A percentile compares a stretch with the other conserved stretches of the same genome.
These are phyloP conservation scores for Domatiomyces catenatus DNA, from an alignment of 2,329 filamentous ascomycete genomes.

Conservation along the genomic window DNA sequence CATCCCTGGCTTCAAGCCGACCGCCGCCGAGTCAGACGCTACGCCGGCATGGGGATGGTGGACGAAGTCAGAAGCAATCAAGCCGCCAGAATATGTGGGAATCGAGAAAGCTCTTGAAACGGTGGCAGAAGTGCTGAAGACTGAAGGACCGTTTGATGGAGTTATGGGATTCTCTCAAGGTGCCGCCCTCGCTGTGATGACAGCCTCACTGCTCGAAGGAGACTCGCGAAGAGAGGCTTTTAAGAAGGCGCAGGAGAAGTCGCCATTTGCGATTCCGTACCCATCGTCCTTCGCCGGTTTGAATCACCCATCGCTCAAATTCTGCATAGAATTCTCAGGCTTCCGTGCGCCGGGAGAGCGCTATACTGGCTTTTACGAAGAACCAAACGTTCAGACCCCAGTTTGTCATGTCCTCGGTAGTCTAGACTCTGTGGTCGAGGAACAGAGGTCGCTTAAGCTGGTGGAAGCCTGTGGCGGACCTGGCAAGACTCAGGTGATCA, in stretches of 20 bases:
- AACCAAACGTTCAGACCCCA: conserved; percentile 57
- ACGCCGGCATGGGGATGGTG: conserved; percentile 75
- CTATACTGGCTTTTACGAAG: conserved; percentile 55
- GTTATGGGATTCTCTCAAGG: conserved; percentile 75
- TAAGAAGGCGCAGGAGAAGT: conserved; percentile 14
- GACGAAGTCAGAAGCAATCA: conserved; percentile 46
- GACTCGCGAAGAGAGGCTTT: conserved; percentile 26
- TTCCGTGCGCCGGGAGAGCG: conserved; percentile 50
- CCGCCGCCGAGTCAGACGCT: conserved; percentile 33
- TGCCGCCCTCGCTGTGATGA: conserved; percentile 53
- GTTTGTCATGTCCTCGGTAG: conserved; percentile 69
- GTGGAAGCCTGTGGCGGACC: conserved; percentile 47
- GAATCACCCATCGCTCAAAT: conserved; percentile 45
- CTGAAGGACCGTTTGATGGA: conserved; percentile 56
- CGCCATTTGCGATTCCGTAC: conserved; percentile 29
- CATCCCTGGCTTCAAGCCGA: conserved; percentile 50
- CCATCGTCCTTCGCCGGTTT: conserved; percentile 34
- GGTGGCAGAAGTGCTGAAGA: conserved; percentile 47
- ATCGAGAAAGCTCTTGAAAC: conserved; percentile 52
- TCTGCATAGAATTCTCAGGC: conserved; percentile 62
- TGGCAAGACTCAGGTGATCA: conserved; percentile 40
- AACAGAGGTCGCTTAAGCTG: conserved; percentile 51
- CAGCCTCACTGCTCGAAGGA: conserved; percentile 57
- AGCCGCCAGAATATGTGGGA: conserved; percentile 48
- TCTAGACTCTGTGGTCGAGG: conserved; percentile 77